phyloP scores from a whole-genome alignment of 73 alveolate species.

The Paramecium primaurelia region DNA sequence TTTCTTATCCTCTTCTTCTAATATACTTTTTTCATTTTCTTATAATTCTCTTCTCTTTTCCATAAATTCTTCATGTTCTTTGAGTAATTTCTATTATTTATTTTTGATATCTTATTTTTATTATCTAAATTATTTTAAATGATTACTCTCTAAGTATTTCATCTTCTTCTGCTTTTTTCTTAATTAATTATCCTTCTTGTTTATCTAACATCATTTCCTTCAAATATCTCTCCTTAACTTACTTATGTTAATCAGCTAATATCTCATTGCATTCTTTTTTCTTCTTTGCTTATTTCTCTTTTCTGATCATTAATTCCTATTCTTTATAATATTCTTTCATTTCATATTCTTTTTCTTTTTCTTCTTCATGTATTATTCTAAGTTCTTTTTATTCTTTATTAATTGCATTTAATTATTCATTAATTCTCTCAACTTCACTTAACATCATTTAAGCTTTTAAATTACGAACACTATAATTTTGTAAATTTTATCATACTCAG shows the following conservation, averaged over 20 bases:
- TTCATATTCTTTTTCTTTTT: background rate
- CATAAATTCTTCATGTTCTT: conserved; percentile 35
- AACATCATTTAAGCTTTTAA: background rate
- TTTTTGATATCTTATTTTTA: background rate
- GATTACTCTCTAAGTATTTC: conserved; percentile 1
- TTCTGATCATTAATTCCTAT: background rate
- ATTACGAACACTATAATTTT: background rate
- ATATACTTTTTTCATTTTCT: background rate
- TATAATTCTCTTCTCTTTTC: background rate
- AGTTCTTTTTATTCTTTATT: background rate
- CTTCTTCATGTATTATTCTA: background rate
- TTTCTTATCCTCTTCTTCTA: conserved; percentile 7
- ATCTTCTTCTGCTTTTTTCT: conserved; percentile 27
- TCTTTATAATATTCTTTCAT: background rate
- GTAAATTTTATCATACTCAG: conserved; percentile 15
- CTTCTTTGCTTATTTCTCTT: background rate
- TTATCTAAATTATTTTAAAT: background rate
- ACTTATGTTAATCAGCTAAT: background rate
- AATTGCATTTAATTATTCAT: background rate
- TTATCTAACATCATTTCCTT: background rate
- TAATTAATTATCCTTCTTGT: conserved; percentile 17
- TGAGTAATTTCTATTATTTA: background rate
- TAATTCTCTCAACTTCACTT: conserved; percentile 5
- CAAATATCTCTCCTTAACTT: background rate
- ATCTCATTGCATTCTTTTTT: background rate